These are phyloP conservation scores for Hymenoscyphus infarciens DNA, from an alignment of 2,329 filamentous ascomycete genomes.

Conservation along the genomic window DNA sequence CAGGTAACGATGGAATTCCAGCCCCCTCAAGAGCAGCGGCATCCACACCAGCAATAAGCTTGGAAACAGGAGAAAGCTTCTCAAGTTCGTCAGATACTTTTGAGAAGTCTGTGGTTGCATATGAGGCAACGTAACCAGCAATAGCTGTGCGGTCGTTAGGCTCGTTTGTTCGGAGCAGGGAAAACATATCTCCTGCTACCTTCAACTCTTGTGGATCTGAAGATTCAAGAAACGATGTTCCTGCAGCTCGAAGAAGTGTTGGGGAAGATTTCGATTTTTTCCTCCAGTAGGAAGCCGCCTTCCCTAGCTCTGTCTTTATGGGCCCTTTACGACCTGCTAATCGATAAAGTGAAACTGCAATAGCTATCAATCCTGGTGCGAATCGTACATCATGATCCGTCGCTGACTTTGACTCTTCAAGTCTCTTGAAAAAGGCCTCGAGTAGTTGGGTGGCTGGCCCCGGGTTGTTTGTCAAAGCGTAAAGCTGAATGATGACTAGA, in stretches of 20 bases:
- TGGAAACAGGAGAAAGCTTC: slow-evolving; percentile 58
- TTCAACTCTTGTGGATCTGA: slow-evolving; percentile 63
- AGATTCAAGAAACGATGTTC: slow-evolving; percentile 76
- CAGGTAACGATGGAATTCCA: slow-evolving; percentile 55
- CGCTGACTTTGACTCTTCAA: slow-evolving; percentile 58
- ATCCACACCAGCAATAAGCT: slow-evolving; percentile 59
- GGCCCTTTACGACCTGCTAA: slow-evolving; percentile 69
- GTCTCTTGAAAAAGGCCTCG: slow-evolving; percentile 67
- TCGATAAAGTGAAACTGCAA: slow-evolving; percentile 75
- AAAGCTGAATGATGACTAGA: slow-evolving; percentile 77
- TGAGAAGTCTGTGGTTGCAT: slow-evolving; percentile 58
- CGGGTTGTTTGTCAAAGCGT: slow-evolving; percentile 67
- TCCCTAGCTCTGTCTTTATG: slow-evolving; percentile 69
- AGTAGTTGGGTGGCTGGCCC: slow-evolving; percentile 72
- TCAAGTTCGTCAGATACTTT: slow-evolving; percentile 53
- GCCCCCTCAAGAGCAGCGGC: slow-evolving; percentile 59
- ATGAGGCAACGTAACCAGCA: slow-evolving; percentile 83
- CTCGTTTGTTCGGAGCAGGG: slow-evolving; percentile 62
- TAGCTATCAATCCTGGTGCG: slow-evolving; percentile 78
- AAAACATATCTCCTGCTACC: slow-evolving; percentile 75
- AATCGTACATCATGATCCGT: slow-evolving; percentile 68
- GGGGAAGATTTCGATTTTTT: slow-evolving; percentile 54
- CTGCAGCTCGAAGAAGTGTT: slow-evolving; percentile 77
- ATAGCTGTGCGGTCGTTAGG: slow-evolving; percentile 65
- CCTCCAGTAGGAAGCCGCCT: slow-evolving; percentile 79